Evolutionary conservation across 768 basidiomycete genomes (phyloP).

Genomic region (Mrakia blollopis): DNA sequence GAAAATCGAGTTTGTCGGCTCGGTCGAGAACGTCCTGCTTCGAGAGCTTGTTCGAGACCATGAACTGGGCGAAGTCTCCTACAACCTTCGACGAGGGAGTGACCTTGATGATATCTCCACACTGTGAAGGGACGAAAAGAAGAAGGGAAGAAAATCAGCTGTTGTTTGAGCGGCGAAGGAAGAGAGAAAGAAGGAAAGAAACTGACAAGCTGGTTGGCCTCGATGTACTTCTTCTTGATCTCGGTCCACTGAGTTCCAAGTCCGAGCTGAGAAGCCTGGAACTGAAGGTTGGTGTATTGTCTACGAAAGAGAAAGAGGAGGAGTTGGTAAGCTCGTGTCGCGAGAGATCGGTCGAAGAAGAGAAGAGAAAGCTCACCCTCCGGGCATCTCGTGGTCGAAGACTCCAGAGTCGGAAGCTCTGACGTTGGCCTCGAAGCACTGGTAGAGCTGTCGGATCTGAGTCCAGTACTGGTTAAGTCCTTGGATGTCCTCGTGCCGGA

Average conservation of each 20-base stretch:
- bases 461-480: constrained; percentile 97
- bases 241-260: constrained; percentile 94
- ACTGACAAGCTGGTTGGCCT: constrained; percentile 83
- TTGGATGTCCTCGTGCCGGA: constrained; percentile 93
- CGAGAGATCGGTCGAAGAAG: constrained; percentile 11
- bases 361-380: constrained; percentile 59
- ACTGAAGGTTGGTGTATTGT: constrained; percentile 52
- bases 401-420: constrained; percentile 95
- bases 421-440: constrained; percentile 97
- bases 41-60: constrained; percentile 88
- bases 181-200: background rate
- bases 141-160: background rate
- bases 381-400: constrained; percentile 99
- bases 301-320: background rate
- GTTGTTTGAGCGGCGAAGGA: background rate
- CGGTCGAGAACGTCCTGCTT: constrained; percentile 79
- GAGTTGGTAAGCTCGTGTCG: background rate
- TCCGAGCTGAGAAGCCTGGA: constrained; percentile 97
- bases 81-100: constrained; percentile 99
- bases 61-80: constrained; percentile 98
- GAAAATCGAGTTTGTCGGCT: constrained; percentile 92
- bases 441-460: constrained; percentile 89
- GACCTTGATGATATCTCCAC: constrained; percentile 97
- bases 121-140: constrained; percentile 45
- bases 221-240: constrained; percentile 97